Percentiles rank a stretch among this genome's conserved stretches.
These are phyloP conservation scores for Arthromyces matolae DNA, from an alignment of 768 basidiomycete species.

Conservation along the genomic window DNA sequence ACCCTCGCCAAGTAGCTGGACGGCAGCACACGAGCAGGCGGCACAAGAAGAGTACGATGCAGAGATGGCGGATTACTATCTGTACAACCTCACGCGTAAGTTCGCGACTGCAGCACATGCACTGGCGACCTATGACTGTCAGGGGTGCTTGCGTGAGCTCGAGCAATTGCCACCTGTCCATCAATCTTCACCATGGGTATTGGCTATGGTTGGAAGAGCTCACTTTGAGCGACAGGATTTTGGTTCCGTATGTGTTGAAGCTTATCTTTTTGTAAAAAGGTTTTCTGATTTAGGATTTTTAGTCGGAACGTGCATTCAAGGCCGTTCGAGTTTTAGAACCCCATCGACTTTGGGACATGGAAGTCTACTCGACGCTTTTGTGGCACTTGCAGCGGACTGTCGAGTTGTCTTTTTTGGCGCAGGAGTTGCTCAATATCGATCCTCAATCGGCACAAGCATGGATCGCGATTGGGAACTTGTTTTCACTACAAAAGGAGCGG, in stretches of 20 bases:
- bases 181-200: slow-evolving; percentile 70
- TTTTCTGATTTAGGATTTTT: slow-evolving; percentile 25
- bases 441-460: slow-evolving; percentile 85
- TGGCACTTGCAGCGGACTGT: slow-evolving; percentile 91
- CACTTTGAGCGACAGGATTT: slow-evolving; percentile 92
- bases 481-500: slow-evolving; percentile 92
- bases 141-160: slow-evolving; percentile 69
- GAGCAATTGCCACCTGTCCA: slow-evolving; percentile 72
- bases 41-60: slow-evolving; percentile 69
- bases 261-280: slow-evolving; percentile 14
- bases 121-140: slow-evolving; percentile 73
- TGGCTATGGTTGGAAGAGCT: slow-evolving; percentile 81
- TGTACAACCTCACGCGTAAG: slow-evolving; percentile 75
- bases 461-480: slow-evolving; percentile 96
- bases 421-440: slow-evolving; percentile 83
- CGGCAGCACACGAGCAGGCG: slow-evolving; percentile 62
- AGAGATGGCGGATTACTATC: slow-evolving; percentile 76
- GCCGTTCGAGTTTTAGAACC: slow-evolving; percentile 80
- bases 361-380: slow-evolving; percentile 91
- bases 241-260: slow-evolving; percentile 62
- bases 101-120: slow-evolving; percentile 81
- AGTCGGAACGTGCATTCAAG: slow-evolving; percentile 91
- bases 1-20: slow-evolving; percentile 60
- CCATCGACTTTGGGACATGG: slow-evolving; percentile 90
- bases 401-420: slow-evolving; percentile 87